Percentiles rank a stretch among this genome's conserved stretches.
phyloP scores from a whole-genome alignment of 148 eudicot genomes.

The Polygonum aviculare region DNA sequence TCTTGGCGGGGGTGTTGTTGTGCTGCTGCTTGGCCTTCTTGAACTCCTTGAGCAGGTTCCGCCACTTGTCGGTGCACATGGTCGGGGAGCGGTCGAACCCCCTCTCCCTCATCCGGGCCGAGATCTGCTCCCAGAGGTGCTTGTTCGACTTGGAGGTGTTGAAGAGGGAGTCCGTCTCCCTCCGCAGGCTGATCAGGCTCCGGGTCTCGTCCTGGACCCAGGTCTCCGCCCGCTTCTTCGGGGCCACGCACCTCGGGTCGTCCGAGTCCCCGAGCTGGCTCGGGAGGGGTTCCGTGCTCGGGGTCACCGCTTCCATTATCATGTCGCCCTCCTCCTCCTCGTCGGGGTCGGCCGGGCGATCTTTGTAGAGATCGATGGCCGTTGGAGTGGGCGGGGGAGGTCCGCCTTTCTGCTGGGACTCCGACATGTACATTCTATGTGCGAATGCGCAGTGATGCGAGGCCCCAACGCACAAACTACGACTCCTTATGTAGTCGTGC shows the following conservation, averaged over 20 bases:
- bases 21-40: slow-evolving; percentile 49
- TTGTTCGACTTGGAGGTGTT: slow-evolving; percentile 79
- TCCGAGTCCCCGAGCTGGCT: slow-evolving; percentile 17
- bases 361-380: not conserved
- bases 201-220: slow-evolving; percentile 83
- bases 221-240: slow-evolving; percentile 76
- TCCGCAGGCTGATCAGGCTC: slow-evolving; percentile 40
- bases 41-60: slow-evolving; percentile 75
- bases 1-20: slow-evolving; percentile 27
- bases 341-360: too few relatives aligned
- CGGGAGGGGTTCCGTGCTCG: slow-evolving; percentile 14
- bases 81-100: slow-evolving; percentile 92
- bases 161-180: slow-evolving; percentile 55
- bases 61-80: slow-evolving; percentile 97
- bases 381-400: slow-evolving; percentile 9
- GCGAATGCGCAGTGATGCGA: too few relatives aligned
- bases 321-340: slow-evolving; percentile 21
- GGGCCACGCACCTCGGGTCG: slow-evolving; percentile 14
- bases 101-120: slow-evolving; percentile 63
- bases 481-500: too few relatives aligned
- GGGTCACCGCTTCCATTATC: slow-evolving; percentile 37
- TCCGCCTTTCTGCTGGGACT: slow-evolving; percentile 19
- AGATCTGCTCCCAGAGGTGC: slow-evolving; percentile 89
- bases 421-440: slow-evolving; percentile 21
- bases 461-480: too few relatives aligned